Percentiles rank a stretch among this genome's conserved stretches.
These are phyloP conservation scores for Yamadazyma triangularis DNA, from an alignment of 1,139 yeast species.

Conservation along the genomic window DNA sequence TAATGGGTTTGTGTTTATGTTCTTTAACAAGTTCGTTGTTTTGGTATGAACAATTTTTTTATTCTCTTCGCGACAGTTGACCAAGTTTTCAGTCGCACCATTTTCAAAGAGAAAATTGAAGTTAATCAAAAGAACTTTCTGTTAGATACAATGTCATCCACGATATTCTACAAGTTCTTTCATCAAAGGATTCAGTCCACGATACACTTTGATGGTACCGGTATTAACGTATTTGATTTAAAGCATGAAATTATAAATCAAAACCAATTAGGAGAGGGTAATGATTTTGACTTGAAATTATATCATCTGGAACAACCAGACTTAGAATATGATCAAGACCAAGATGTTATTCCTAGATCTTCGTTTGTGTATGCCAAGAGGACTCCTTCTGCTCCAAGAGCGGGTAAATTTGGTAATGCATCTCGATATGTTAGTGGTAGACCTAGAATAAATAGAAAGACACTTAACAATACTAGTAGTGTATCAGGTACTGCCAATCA, in stretches of 20 bases:
- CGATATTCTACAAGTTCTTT: conserved; percentile 79
- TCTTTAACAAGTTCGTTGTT: too few species aligned
- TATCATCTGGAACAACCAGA: conserved; percentile 68
- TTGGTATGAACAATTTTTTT: too few species aligned
- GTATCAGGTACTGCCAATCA: conserved; percentile 10
- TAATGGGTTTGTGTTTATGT: too few species aligned
- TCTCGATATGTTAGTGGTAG: conserved; percentile 83
- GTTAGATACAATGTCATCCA: conserved; percentile 97
- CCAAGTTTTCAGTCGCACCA: too few species aligned
- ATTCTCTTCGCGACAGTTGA: too few species aligned
- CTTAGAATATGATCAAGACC: conserved; percentile 75
- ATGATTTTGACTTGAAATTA: conserved; percentile 73
- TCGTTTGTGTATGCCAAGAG: conserved; percentile 78
- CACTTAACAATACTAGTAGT: conserved; percentile 23
- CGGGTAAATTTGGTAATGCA: conserved; percentile 63
- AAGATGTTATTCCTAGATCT: conserved; percentile 89
- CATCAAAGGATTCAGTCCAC: conserved; percentile 82
- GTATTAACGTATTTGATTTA: conserved; percentile 88
- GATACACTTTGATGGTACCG: conserved; percentile 91
- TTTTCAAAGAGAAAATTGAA: too few species aligned
- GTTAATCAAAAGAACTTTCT: too few species aligned
- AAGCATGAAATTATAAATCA: conserved; percentile 84
- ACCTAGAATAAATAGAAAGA: conserved; percentile 52
- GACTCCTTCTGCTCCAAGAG: conserved; percentile 60
- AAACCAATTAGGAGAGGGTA: conserved; percentile 78